Evolutionary conservation across 805 yeast species (phyloP), one percentile per base, ranked within the genome.

Genomic region (Teunomyces tritomae): DNA sequence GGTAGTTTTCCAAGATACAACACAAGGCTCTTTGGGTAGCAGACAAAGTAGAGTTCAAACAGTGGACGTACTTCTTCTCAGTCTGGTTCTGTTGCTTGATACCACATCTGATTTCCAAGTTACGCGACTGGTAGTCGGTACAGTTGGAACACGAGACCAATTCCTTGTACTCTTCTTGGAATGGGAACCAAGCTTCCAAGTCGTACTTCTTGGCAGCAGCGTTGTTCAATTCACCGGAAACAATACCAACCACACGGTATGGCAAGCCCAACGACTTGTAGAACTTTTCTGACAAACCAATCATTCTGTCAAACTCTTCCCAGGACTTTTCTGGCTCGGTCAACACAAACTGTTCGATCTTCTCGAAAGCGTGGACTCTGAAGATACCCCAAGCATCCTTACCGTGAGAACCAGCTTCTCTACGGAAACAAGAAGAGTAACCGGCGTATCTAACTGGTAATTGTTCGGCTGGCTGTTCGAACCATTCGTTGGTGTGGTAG

Each of bases 101-200:
- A 70, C 99, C 99, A 72, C 97, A 94, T 82, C 99, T 87, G 65
- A 94, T 94, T 78, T 94, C 99, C 67, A 94, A 80, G 80, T 92
- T 92, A 79, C 99, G 87, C 46, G 98, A 89, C 79, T 94, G 99
- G 74, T 94, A 94, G 76, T 94, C 99, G 51, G 99, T 94, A 83
- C 99, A 94, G 82, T 94, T 94, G 50, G 98, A 92, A 78, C 98
- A 92, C 14, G 97, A 89, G 48, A 94, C 99, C 63, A 94, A 83
- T 77, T 94, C 99, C 76, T 94, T 94, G 78, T 88, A 94, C 75
- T 94, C 99, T 70, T 90, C 81, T 79, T 94, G 99, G 88, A 79
- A 94, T 66, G 99, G 99, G 95, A 94, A 94, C 99, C 99, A 94
- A 44, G 99, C 99, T 79, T 94, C 99, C 66, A 94, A 81, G 77